Conservation (phyloP, 75 land plant species). For the Cunninghamia lanceolata region DNA sequence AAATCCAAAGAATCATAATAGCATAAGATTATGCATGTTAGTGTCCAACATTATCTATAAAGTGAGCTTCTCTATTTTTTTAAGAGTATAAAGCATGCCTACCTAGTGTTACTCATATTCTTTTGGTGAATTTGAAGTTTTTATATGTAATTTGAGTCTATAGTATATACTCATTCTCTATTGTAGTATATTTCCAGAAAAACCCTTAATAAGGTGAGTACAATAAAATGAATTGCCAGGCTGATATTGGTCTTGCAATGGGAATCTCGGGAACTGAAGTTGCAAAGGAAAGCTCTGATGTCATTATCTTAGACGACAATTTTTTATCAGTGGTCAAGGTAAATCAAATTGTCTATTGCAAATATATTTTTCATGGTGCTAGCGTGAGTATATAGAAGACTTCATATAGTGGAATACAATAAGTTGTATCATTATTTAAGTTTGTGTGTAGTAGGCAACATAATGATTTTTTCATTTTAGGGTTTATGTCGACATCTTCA, state of each 20-base stretch:
- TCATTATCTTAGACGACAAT: constrained; percentile 84
- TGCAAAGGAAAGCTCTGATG: constrained; percentile 78
- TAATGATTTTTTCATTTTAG: background rate
- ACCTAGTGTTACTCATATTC: background rate
- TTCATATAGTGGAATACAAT: background rate
- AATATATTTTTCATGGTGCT: background rate
- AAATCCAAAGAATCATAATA: background rate
- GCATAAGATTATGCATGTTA: background rate
- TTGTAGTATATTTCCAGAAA: background rate
- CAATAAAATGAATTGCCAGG: constrained; percentile 29
- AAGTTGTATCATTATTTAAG: background rate
- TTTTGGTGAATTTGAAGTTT: background rate
- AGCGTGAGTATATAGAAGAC: background rate
- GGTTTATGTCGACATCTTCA: background rate
- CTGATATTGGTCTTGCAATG: constrained; percentile 91
- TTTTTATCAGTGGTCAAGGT: constrained; percentile 78
- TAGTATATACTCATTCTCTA: background rate
- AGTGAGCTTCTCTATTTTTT: background rate
- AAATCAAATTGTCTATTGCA: background rate
- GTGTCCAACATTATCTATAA: background rate
- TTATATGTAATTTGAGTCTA: background rate
- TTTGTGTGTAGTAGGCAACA: background rate
- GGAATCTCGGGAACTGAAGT: constrained; percentile 93
- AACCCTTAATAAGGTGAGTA: constrained; percentile 13
- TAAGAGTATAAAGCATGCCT: background rate